Conservation (phyloP, 2,329 filamentous ascomycete genomes). For the Ceratocystis cacaofunesta region DNA sequence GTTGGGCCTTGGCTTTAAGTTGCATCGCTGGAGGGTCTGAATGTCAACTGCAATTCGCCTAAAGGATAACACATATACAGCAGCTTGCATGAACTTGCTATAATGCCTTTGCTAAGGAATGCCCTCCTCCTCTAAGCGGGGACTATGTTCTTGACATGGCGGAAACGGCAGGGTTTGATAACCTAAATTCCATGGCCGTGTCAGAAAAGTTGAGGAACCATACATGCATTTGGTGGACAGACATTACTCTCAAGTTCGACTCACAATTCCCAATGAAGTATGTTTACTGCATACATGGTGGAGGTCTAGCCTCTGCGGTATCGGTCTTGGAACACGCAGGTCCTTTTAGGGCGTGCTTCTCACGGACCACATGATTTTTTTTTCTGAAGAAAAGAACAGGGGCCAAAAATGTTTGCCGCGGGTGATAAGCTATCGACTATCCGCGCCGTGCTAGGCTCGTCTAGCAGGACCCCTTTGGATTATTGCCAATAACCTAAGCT, state of each 20-base stretch:
- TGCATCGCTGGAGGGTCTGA: background rate
- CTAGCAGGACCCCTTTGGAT: background rate
- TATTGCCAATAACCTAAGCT: background rate
- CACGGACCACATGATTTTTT: background rate
- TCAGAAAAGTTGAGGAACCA: background rate
- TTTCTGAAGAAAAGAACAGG: background rate
- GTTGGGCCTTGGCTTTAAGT: background rate
- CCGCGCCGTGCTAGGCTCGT: background rate
- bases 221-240: background rate
- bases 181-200: background rate
- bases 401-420: background rate
- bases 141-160: background rate
- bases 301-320: background rate
- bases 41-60: background rate
- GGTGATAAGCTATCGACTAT: background rate
- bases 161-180: background rate
- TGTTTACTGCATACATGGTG: background rate
- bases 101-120: background rate
- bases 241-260: background rate
- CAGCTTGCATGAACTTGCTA: background rate
- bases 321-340: background rate
- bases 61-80: background rate
- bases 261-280: background rate
- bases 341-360: background rate
- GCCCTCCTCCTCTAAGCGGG: background rate